Percentiles rank a stretch among this genome's conserved stretches.
Conservation (phyloP, 1,284 basidiomycete genomes). For the Rhodotorula mucilaginosa region DNA sequence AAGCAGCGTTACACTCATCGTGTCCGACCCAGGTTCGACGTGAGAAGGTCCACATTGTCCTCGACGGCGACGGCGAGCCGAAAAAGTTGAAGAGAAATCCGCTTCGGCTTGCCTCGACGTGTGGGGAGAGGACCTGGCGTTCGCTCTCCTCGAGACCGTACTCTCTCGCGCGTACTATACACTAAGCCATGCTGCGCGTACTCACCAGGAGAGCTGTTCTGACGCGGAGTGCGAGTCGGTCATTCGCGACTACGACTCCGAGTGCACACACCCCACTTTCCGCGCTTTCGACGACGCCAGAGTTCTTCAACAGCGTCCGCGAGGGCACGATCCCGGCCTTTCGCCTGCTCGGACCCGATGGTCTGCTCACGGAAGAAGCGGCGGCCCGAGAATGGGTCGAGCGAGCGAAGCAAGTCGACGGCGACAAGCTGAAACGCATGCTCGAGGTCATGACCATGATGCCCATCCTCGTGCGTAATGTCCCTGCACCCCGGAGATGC, state of each 20-base stretch:
- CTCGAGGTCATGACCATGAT: conserved; percentile 31
- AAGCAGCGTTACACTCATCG: neutral
- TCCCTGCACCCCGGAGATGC: neutral
- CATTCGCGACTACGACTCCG: neutral
- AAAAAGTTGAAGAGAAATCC: too few species aligned
- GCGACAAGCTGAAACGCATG: conserved; percentile 21
- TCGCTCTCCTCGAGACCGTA: neutral
- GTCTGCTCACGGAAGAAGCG: neutral
- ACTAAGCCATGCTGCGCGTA: neutral
- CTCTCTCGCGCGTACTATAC: neutral
- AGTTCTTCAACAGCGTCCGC: conserved; percentile 19
- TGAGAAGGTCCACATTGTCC: neutral
- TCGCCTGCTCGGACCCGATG: conserved; percentile 4
- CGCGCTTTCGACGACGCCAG: conserved; percentile 1
- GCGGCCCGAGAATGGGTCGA: neutral
- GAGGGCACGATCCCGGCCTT: conserved; percentile 1
- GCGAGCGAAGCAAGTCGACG: conserved; percentile 10
- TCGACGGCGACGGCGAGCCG: neutral
- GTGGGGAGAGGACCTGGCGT: too few species aligned
- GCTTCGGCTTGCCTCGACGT: neutral
- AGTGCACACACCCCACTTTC: conserved; percentile 13
- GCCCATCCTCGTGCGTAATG: conserved; percentile 15
- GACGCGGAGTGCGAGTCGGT: neutral
- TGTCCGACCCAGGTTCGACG: neutral
- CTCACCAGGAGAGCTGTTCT: neutral